Base-by-base conservation (phyloP, 352 stramenopile genomes). In the Pythium volutum region DNA sequence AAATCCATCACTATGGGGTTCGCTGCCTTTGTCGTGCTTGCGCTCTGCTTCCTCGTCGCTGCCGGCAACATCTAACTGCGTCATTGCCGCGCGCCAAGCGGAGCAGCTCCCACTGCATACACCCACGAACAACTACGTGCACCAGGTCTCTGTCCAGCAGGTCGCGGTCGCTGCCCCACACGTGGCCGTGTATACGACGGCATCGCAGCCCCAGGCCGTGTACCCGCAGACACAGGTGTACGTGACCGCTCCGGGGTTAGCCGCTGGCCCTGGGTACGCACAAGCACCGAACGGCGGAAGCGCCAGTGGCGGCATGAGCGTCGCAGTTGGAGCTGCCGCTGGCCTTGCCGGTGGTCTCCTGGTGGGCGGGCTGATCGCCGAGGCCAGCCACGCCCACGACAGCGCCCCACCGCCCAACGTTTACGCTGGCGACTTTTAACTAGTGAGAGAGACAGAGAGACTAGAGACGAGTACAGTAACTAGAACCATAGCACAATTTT, bases 341-440 rank as follows among this genome's bases (percentile, higher is more conserved):
- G 55, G 55, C 55, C 11, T 62, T 4, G n/a, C 36, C 34, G 55
- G 55, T 39, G 55, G 55, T 3, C 22, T 62, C 25, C 6, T 62
- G 20, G 16, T 62, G n/a, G 55, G 55, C 16, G 55, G 36, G 8
- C 20, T 55, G 31, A 62, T 62, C 43, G 29, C 55, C 1, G 55
- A 55, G 18, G 55, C 55, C 15, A 46, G 55, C 22, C 16, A 62
- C 43, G 20, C n/a, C 26, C n/a, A 46, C 3, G 25, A 29, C 8
- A 36, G 31, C 31, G 31, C 31, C 36, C 36, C 36, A 43, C 36
- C 36, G 6, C 36, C 36, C n/a, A n/a, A n/a, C n/a, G n/a, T n/a
- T n/a, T n/a, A n/a, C n/a, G n/a, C n/a, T n/a, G n/a, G n/a, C 3
- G 36, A 10, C 36, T 43, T 22, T 11, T 36, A 8, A 15, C 31